phyloP scores from a whole-genome alignment of 1,284 basidiomycete genomes.

The Ganoderma sp. region DNA sequence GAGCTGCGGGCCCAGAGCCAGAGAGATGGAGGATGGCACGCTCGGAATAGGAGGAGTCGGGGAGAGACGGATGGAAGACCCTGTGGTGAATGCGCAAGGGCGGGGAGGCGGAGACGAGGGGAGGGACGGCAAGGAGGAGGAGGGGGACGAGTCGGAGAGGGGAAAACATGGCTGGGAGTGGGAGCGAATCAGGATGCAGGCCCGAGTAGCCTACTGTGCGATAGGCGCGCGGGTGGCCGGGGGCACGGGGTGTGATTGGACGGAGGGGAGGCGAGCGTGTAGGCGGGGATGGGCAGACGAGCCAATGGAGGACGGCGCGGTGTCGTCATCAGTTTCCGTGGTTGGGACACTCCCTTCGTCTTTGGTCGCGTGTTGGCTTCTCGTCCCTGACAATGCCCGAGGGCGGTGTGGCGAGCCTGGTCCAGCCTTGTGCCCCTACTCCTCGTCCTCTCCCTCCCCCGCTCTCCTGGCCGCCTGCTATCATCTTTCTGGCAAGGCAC shows the following conservation, averaged over 20 bases:
- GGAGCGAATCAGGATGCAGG: conserved; percentile 27
- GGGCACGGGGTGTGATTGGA: conserved; percentile 10
- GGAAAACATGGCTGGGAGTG: conserved; percentile 31
- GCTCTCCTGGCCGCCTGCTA: neutral
- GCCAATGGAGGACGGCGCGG: conserved; percentile 6
- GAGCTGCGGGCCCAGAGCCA: conserved; percentile 29
- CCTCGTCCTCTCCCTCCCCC: conserved; percentile 7
- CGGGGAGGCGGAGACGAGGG: conserved; percentile 26
- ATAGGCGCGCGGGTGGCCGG: conserved; percentile 15
- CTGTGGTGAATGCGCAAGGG: conserved; percentile 47
- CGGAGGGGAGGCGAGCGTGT: conserved; percentile 10
- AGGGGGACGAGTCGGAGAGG: conserved; percentile 26
- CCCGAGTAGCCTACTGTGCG: conserved; percentile 12
- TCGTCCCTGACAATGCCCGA: conserved; percentile 14
- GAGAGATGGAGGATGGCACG: conserved; percentile 44
- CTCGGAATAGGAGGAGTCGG: conserved; percentile 41
- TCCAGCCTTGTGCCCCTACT: conserved; percentile 7
- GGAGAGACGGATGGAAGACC: conserved; percentile 47
- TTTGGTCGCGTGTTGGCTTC: conserved; percentile 17
- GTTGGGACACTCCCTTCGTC: neutral
- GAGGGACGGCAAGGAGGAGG: conserved; percentile 29
- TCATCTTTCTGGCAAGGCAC: neutral
- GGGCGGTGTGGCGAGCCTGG: neutral
- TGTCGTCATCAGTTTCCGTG: conserved; percentile 24
- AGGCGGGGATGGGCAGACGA: conserved; percentile 5